These are phyloP conservation scores for Mucor ambiguus DNA, from an alignment of 371 early-diverging fungal species.

Conservation along the genomic window DNA sequence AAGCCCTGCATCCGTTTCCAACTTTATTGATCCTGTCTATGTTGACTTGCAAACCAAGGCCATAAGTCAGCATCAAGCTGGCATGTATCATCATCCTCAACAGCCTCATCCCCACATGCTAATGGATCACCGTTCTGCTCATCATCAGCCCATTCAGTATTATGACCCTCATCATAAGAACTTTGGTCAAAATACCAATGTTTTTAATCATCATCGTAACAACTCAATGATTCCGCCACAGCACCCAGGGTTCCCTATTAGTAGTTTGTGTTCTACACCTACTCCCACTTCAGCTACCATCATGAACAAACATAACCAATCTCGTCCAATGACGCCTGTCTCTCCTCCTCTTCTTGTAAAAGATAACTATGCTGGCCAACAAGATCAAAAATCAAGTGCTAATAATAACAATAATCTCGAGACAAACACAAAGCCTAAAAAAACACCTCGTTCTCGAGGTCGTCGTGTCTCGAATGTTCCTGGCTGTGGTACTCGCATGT, in stretches of 20 bases:
- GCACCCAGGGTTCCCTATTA: constrained; percentile 4
- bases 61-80: neutral
- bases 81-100: constrained; percentile 14
- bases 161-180: constrained; percentile 19
- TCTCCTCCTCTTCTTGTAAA: constrained; percentile 23
- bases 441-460: constrained; percentile 54
- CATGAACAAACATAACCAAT: constrained; percentile 6
- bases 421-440: constrained; percentile 8
- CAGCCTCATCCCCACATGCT: neutral
- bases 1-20: constrained; percentile 12
- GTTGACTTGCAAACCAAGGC: constrained; percentile 23
- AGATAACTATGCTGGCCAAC: constrained; percentile 3
- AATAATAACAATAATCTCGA: neutral
- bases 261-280: constrained; percentile 5
- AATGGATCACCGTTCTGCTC: constrained; percentile 3
- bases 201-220: constrained; percentile 1
- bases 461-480: constrained; percentile 59
- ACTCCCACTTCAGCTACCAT: constrained; percentile 7
- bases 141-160: constrained; percentile 15
- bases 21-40: constrained; percentile 26
- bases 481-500: constrained; percentile 45
- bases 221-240: constrained; percentile 5
- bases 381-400: neutral
- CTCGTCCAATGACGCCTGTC: constrained; percentile 19
- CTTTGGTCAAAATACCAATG: constrained; percentile 14